Base-by-base conservation (phyloP, 192 early-diverging fungal species). In the Helicostylum pulchrum region DNA sequence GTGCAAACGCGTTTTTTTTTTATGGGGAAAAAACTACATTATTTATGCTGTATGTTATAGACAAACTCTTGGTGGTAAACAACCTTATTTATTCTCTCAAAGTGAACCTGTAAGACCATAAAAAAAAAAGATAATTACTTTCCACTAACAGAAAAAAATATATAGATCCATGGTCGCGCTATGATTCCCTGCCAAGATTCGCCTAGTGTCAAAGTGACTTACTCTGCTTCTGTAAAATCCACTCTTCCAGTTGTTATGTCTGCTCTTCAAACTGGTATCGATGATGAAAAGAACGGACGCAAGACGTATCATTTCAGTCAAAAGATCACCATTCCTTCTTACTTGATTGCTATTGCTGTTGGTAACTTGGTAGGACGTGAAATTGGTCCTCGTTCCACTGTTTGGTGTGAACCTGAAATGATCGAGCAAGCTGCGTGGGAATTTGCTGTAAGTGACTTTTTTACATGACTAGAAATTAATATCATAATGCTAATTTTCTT, bases 31-130 rank as follows among this genome's bases (percentile, higher is more conserved):
- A n/a, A 45, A 56, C 20, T 49, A 14, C 31, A 9, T 31, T 32
- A 47, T 23, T 42, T 57, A 39, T 8, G n/a, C 17, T 46, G 26
- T 4, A 2, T 49, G 31, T 11, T 55, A 21, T 17, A 91, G 87
- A 65, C 97, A 98, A 78, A 99, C 97, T 7, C 85, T 92, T 31
- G 97, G 97, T 46, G 93, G 93, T 76, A 80, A 86, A 62, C 81
- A 93, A 63, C 97, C 97, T 19, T 99, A 99, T 72, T 76, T 99
- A 47, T 99, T 99, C 74, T 93, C 94, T 44, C 97, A 99, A 76
- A 96, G 97, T 79, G 91, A 99, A 77, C 85, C 84, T 21, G 77
- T 78, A 75, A 71, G 68, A 52, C 39, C 9, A 30, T 5, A 4
- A 10, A n/a, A 21, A 2, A 3, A 32, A 9, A 7, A 30, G 19